Base-by-base conservation (phyloP, 2,329 filamentous ascomycete genomes). In the Atkinsonella hypoxylon region DNA sequence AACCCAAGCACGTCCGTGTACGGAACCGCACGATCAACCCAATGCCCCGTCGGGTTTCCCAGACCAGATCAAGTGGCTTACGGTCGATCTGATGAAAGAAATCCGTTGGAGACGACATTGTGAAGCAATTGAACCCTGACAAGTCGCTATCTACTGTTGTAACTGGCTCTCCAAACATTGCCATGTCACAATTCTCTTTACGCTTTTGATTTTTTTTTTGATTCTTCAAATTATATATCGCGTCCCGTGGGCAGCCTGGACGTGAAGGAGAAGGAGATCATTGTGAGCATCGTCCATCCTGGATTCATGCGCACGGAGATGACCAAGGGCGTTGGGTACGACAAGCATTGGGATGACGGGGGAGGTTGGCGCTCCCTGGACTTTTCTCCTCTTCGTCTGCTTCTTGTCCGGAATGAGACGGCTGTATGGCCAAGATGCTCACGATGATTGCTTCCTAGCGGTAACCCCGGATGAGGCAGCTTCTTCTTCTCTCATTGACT, bases 221-320 rank as follows among this genome's bases (percentile, higher is more conserved):
- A n/a, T n/a, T n/a, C n/a, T n/a, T n/a, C n/a, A n/a, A n/a, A n/a
- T n/a, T n/a, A n/a, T n/a, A n/a, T n/a, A n/a, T n/a, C n/a, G n/a
- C n/a, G n/a, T n/a, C n/a, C n/a, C n/a, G n/a, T n/a, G n/a, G n/a
- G n/a, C n/a, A 88, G 52, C 78, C 64, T 87, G 51, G 85, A 88
- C 61, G 64, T 88, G 49, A 80, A 80, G 62, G 76, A 79, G 6
- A 49, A 76, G 51, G 81, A 77, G 0, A 72, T 88, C 22, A 72
- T 83, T 1, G 71, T 88, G 18, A 82, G 76, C 17, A 70, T 83
- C 49, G 74, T 88, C 12, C 85, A 89, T 63, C 83, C 84, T 0
- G 83, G 83, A 1, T 87, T 87, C 61, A 86, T 86, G 82, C 69
- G 82, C 46, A 83, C 83, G 10, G 82, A 87, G 57, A 87, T 87